Percentiles rank a stretch among this genome's conserved stretches.
Evolutionary conservation across 768 basidiomycete species (phyloP).

Genomic region (Serendipita indica): DNA sequence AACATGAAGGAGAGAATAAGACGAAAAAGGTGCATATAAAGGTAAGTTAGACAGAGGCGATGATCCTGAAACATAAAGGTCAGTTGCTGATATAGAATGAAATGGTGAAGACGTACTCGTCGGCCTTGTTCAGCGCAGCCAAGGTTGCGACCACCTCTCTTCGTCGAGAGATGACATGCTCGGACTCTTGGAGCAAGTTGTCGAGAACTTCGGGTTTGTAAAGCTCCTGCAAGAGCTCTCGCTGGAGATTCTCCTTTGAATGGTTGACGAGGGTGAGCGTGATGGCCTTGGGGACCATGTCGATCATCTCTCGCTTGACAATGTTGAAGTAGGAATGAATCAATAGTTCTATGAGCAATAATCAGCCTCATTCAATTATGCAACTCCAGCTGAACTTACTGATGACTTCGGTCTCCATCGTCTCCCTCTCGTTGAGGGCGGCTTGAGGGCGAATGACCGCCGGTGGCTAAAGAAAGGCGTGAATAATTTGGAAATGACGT

Average conservation of each 20-base stretch:
- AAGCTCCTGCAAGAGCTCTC: constrained; percentile 84
- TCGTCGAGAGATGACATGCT: constrained; percentile 73
- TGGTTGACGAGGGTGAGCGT: constrained; percentile 79
- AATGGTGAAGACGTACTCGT: constrained; percentile 52
- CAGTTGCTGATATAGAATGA: neutral
- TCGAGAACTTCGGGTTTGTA: constrained; percentile 96
- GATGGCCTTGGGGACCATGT: constrained; percentile 97
- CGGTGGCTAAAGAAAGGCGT: constrained; percentile 45
- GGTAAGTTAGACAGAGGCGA: constrained; percentile 15
- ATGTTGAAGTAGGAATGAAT: constrained; percentile 97
- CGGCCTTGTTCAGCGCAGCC: constrained; percentile 87
- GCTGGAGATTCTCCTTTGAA: constrained; percentile 89
- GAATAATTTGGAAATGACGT: neutral
- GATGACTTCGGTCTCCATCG: constrained; percentile 98
- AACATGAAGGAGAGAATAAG: neutral
- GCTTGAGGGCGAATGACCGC: constrained; percentile 76
- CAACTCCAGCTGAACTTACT: constrained; percentile 41
- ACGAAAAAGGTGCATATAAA: neutral
- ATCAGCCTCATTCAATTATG: neutral
- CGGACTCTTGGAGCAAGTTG: constrained; percentile 88
- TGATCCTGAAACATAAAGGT: constrained; percentile 13
- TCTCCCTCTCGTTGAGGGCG: constrained; percentile 84
- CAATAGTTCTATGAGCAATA: constrained; percentile 54
- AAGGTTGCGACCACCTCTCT: constrained; percentile 94
- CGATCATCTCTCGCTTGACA: constrained; percentile 98